Evolutionary conservation across 2,329 filamentous ascomycete species (phyloP).

Genomic region (Exserohilum rostratum): DNA sequence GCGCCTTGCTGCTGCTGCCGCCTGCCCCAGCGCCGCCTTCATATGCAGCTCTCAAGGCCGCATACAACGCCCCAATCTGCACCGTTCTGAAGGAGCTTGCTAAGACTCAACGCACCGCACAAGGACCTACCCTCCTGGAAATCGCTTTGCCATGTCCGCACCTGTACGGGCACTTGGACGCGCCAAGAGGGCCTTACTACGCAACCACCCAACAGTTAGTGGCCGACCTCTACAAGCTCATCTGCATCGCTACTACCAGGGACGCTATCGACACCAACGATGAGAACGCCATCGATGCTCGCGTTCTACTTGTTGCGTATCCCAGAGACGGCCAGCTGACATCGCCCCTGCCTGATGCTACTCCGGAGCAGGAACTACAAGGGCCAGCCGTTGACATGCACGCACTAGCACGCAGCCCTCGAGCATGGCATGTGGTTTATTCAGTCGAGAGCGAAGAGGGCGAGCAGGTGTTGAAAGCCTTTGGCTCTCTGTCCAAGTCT

Average conservation of each 20-base stretch:
- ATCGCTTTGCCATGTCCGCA: constrained; percentile 69
- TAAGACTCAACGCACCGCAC: constrained; percentile 34
- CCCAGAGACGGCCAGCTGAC: constrained; percentile 40
- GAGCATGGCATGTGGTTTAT: constrained; percentile 70
- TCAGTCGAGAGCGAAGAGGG: constrained; percentile 70
- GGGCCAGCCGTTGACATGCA: constrained; percentile 60
- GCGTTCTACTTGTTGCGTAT: constrained; percentile 75
- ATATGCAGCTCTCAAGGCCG: constrained; percentile 50
- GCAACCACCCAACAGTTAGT: constrained; percentile 73
- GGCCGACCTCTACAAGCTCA: constrained; percentile 77
- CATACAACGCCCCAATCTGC: constrained; percentile 51
- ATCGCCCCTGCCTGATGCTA: constrained; percentile 26
- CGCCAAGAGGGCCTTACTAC: constrained; percentile 66
- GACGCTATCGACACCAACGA: constrained; percentile 67
- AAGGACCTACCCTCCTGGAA: constrained; percentile 56
- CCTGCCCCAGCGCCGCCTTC: constrained; percentile 50
- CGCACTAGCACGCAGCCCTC: constrained; percentile 55
- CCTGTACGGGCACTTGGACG: constrained; percentile 59
- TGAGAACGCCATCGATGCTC: constrained; percentile 74
- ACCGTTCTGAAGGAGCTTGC: constrained; percentile 52
- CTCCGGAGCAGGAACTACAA: constrained; percentile 39
- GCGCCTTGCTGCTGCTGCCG: constrained; percentile 53
- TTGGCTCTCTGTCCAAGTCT: constrained; percentile 42
- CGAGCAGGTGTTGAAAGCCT: constrained; percentile 61
- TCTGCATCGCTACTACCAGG: constrained; percentile 73